Evolutionary conservation across 495 filamentous ascomycete genomes (phyloP), one percentile per base, ranked within the genome.

Genomic region (Tuber brumale): DNA sequence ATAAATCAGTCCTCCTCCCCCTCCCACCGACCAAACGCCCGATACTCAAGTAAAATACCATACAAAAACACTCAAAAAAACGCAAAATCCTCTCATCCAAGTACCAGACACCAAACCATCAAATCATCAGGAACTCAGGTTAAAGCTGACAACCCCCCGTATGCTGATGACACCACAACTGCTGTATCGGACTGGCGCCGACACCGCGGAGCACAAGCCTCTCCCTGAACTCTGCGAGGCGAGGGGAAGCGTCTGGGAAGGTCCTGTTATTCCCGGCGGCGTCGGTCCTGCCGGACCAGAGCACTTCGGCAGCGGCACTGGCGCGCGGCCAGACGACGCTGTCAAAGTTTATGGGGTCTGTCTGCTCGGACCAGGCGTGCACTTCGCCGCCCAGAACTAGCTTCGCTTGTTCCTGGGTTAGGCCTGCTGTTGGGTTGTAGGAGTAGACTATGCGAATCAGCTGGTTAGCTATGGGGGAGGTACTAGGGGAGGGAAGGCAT

Each of bases 371-470:
- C 93, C 93, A 95, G 41, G 92, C 88, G 76, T 90, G 90, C 27
- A 90, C 88, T 81, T 95, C 93, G 16, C 92, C 93, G 41, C 93
- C 93, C 6, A 94, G 81, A 8, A 95, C 91, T 9, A 93, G 86
- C 77, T 90, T 85, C 0, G 87, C 86, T 69, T 88, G 77, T 18
- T 89, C 86, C 0, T 80, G 83, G 0, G 91, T 86, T 19, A 95
- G 84, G 73, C 86, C 86, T n/a, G 81, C 85, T 19, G 88, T 85
- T 5, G 93, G 93, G 79, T 94, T 90, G 83, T 93, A 90, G 57
- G 89, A 87, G 86, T 95, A 95, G 75, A 94, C 87, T 71, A 75
- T 66, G 27, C 57, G 16, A 66, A 66, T 27, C 0, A 10, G 57
- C 31, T 18, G 16, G 57, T 18, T 66, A 19, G 57, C 27, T 66